phyloP scores from a whole-genome alignment of 2,329 filamentous ascomycete species.

The Boeremia lycopersici region DNA sequence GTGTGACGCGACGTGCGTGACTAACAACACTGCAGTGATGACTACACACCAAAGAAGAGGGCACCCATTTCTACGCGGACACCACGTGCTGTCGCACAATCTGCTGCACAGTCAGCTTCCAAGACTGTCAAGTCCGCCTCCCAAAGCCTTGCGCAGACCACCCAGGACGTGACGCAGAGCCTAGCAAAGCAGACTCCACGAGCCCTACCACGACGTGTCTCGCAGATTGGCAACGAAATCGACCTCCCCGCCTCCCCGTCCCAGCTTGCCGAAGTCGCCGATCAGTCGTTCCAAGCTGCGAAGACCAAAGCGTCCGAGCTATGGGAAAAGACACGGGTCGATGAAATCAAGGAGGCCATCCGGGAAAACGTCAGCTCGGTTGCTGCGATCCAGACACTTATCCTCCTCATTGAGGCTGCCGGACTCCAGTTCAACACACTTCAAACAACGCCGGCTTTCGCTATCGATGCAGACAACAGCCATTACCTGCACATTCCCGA shows the following conservation, averaged over 20 bases:
- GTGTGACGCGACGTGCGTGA: conserved; percentile 32
- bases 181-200: conserved; percentile 37
- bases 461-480: conserved; percentile 61
- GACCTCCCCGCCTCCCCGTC: conserved; percentile 77
- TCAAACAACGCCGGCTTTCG: conserved; percentile 71
- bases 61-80: conserved; percentile 3
- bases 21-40: conserved; percentile 43
- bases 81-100: conserved; percentile 7
- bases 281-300: conserved; percentile 71
- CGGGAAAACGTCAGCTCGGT: conserved; percentile 76
- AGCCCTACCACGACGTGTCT: conserved; percentile 58
- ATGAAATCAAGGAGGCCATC: conserved; percentile 67
- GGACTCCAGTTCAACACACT: conserved; percentile 74
- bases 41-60: conserved; percentile 54
- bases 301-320: conserved; percentile 68
- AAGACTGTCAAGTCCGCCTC: conserved; percentile 8
- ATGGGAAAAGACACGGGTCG: conserved; percentile 70
- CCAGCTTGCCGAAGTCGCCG: conserved; percentile 61
- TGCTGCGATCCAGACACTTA: conserved; percentile 48
- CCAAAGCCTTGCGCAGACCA: conserved; percentile 3
- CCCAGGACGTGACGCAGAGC: conserved; percentile 6
- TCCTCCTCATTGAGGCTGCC: conserved; percentile 68
- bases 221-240: conserved; percentile 57
- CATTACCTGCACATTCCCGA: conserved; percentile 75
- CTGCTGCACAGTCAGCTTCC: conserved; percentile 36